Evolutionary conservation across 1,284 basidiomycete species (phyloP).

Genomic region (Melampsora abietis-canadensis): DNA sequence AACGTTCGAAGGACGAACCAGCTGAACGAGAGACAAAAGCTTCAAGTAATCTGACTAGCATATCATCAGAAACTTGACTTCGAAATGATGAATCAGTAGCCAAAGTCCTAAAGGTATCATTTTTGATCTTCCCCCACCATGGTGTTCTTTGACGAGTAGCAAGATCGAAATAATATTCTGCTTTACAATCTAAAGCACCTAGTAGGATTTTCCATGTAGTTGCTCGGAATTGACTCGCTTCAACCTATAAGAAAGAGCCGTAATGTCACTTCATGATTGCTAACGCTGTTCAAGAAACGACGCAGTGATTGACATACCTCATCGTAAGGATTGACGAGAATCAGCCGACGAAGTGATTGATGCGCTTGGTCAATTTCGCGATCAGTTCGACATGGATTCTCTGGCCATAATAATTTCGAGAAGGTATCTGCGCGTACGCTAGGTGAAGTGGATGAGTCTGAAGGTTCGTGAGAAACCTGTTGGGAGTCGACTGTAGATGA

Average conservation of each 20-base stretch:
- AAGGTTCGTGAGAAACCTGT: no score
- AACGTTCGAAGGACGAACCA: slow-evolving; percentile 57
- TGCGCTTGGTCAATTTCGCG: slow-evolving; percentile 35
- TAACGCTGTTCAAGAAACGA: not conserved
- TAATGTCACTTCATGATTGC: no score
- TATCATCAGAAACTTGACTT: slow-evolving; percentile 87
- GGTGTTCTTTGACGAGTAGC: slow-evolving; percentile 19
- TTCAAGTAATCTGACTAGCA: slow-evolving; percentile 89
- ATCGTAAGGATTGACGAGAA: slow-evolving; percentile 33
- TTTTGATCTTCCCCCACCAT: slow-evolving; percentile 56
- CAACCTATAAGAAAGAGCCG: not conserved
- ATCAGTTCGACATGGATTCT: slow-evolving; percentile 5
- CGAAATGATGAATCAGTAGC: slow-evolving; percentile 94
- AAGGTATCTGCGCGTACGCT: slow-evolving; percentile 4
- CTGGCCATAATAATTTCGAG: slow-evolving; percentile 25
- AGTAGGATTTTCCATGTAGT: slow-evolving; percentile 41
- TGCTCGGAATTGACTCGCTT: slow-evolving; percentile 21
- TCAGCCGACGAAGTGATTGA: slow-evolving; percentile 19
- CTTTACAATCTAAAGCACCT: slow-evolving; percentile 30
- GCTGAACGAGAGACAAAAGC: slow-evolving; percentile 94
- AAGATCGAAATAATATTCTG: slow-evolving; percentile 29
- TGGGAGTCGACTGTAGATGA: no score
- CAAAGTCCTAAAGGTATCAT: slow-evolving; percentile 70
- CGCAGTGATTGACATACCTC: slow-evolving; percentile 7
- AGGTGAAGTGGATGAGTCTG: no score